Percentiles rank a stretch among this genome's conserved stretches.
Conservation (phyloP, 192 early-diverging fungal species). For the Coemansia sp. region DNA sequence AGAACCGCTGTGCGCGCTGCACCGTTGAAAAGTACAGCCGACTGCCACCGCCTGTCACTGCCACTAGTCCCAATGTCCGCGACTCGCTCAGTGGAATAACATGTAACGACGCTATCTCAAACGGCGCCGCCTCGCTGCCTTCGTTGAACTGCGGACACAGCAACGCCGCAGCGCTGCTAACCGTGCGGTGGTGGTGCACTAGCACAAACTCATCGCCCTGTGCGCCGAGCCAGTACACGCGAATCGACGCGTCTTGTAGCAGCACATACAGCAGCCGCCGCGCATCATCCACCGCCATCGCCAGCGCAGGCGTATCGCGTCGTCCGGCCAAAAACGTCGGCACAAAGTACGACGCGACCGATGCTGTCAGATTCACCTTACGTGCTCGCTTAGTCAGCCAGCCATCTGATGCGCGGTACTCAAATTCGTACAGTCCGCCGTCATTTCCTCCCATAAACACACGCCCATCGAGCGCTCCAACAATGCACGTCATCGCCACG, state of each 20-base stretch:
- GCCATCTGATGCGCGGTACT: constrained; percentile 82
- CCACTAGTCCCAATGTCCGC: constrained; percentile 68
- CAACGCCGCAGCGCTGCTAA: constrained; percentile 47
- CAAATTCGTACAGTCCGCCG: constrained; percentile 84
- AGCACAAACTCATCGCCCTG: constrained; percentile 60
- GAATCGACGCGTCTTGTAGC: constrained; percentile 65
- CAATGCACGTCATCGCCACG: constrained; percentile 76
- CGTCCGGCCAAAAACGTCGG: constrained; percentile 65
- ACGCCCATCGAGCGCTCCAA: constrained; percentile 74
- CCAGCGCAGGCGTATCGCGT: constrained; percentile 47
- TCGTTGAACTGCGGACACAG: constrained; percentile 57
- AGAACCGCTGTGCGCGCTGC: constrained; percentile 45
- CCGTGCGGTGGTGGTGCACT: constrained; percentile 52
- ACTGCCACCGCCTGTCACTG: constrained; percentile 72
- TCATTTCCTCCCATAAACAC: constrained; percentile 90
- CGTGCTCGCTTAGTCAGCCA: constrained; percentile 80
- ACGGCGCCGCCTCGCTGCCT: constrained; percentile 42
- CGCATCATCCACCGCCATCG: constrained; percentile 67
- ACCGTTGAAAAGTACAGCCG: constrained; percentile 73
- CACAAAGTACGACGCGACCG: constrained; percentile 65
- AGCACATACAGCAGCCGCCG: constrained; percentile 74
- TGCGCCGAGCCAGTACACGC: constrained; percentile 66
- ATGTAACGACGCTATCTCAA: constrained; percentile 77
- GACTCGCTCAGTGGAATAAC: constrained; percentile 66
- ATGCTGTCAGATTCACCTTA: constrained; percentile 72